Conservation (phyloP, 2,329 filamentous ascomycete species). For the Xylaria multiplex region DNA sequence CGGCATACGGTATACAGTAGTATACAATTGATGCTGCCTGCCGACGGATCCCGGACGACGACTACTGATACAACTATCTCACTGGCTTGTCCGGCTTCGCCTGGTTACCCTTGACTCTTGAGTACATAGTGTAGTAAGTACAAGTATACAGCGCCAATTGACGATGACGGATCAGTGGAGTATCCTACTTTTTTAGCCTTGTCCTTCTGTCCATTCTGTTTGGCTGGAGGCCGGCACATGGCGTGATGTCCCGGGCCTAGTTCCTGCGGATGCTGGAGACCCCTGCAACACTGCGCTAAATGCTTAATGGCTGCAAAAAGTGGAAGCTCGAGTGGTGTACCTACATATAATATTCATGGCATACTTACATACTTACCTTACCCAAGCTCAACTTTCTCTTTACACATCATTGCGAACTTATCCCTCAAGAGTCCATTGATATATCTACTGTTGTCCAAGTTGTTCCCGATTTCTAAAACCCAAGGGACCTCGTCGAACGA, state of each 20-base stretch:
- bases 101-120: too few relatives aligned
- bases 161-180: background rate
- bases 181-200: constrained; percentile 8
- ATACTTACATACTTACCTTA: constrained; percentile 17
- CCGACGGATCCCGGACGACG: background rate
- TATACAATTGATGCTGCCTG: background rate
- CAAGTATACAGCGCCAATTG: too few relatives aligned
- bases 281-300: constrained; percentile 11
- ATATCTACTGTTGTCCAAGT: background rate
- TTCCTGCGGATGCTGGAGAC: constrained; percentile 4
- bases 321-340: constrained; percentile 20
- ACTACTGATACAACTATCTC: background rate
- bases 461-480: background rate
- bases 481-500: background rate
- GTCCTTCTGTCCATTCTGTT: background rate
- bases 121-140: too few relatives aligned
- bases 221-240: constrained; percentile 4
- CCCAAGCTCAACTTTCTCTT: constrained; percentile 17
- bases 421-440: background rate
- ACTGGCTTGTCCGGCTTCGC: background rate
- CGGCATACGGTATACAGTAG: too few relatives aligned
- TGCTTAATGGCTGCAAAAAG: constrained; percentile 23
- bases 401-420: constrained; percentile 15
- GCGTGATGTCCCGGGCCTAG: background rate
- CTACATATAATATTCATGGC: background rate